Evolutionary conservation across 768 basidiomycete species (phyloP), one percentile per base, ranked within the genome.

Genomic region (Chalciporus chontae): DNA sequence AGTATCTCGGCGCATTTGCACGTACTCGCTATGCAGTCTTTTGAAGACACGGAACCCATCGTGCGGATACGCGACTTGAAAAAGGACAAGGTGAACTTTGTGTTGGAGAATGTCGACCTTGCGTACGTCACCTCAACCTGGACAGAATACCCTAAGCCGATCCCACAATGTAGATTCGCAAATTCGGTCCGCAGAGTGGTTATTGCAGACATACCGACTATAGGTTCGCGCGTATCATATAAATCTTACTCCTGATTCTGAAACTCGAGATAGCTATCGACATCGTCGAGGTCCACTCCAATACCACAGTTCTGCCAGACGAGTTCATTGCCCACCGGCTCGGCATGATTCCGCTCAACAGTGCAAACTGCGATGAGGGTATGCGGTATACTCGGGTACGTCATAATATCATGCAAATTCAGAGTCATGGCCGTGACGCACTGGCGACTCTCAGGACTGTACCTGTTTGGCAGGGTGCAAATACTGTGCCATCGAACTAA

Each of bases 291-390:
- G 87, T 98, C 55, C 80, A 87, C 51, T 79, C 79, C 48, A 99
- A 99, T 67, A 93, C 92, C 5, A 84, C 90, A 2, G 94, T 96
- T 4, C 72, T 99, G 18, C 91, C 94, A 2, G 96, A 99, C 70
- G 96, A 99, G 72, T 96, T 94, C 72, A 87, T 99, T 53, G 91
- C 94, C 0, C 96, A 99, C 69, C 83, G 96, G 44, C 76, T 99
- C 26, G 96, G 96, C 19, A 87, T 96, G 82, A 77, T 99, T 24
- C 96, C 96, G 8, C 75, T 99, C 19, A 75, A 86, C 44, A 94
- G 91, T 68, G 75, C 83, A 34, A 90, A 89, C 56, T 94, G 92
- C 58, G 90, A 93, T 53, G 90, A 92, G 62, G 90, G 82, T 18
- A 88, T 98, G 67, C 78, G 85, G 53, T 86, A 86, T 59, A 85